phyloP scores from a whole-genome alignment of 2,329 filamentous ascomycete species.

The Aspergillus caelatus region DNA sequence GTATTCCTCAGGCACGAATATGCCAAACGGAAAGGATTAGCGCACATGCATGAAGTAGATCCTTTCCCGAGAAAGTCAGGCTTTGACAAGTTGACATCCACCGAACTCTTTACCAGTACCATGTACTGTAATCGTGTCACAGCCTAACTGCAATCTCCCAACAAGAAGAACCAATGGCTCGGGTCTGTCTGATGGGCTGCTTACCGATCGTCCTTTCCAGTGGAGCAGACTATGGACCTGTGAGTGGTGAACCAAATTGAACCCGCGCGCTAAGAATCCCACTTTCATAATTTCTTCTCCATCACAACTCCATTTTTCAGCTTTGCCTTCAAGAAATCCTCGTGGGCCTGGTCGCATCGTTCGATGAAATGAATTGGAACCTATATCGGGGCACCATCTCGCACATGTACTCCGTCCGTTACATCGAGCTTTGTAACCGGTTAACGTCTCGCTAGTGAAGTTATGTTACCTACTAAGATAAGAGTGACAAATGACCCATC shows the following conservation, averaged over 20 bases:
- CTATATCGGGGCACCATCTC: not conserved
- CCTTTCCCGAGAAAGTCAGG: not conserved
- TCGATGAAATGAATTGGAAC: not conserved
- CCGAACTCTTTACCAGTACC: not conserved
- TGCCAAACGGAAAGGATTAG: not conserved
- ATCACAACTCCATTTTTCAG: constrained; percentile 15
- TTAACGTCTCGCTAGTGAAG: not conserved
- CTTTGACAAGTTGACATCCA: constrained; percentile 2
- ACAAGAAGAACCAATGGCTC: constrained; percentile 17
- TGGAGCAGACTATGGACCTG: constrained; percentile 14
- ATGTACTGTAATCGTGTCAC: constrained; percentile 1
- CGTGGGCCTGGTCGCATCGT: not conserved
- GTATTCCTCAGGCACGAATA: not conserved
- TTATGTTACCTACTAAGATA: not conserved
- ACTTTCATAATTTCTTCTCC: constrained; percentile 5
- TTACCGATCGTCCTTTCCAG: constrained; percentile 21
- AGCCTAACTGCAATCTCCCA: constrained; percentile 3
- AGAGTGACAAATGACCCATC: not conserved
- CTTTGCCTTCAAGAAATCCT: constrained; percentile 1
- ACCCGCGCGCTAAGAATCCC: constrained; percentile 9
- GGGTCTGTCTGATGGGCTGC: constrained; percentile 14
- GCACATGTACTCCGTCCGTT: not conserved
- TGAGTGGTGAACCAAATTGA: constrained; percentile 19
- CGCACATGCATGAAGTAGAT: not conserved
- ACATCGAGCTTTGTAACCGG: not conserved